These are phyloP conservation scores for Wallacemonas sp. DNA, from an alignment of 208 protist species.

Conservation along the genomic window DNA sequence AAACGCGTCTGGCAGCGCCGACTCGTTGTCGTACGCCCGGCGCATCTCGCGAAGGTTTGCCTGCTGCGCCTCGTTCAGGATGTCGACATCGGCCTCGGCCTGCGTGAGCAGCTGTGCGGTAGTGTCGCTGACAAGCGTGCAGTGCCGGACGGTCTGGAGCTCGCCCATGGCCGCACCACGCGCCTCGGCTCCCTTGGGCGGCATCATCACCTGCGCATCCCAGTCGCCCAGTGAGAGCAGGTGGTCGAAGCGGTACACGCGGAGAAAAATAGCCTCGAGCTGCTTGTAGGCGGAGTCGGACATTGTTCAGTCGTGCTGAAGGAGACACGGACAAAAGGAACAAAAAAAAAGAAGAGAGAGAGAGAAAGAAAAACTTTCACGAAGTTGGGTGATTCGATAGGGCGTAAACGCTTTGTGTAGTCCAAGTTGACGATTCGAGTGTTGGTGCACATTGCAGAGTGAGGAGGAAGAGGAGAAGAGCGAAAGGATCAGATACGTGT, in stretches of 20 bases:
- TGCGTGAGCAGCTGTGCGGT: slow-evolving; percentile 26
- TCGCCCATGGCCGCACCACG: slow-evolving; percentile 40
- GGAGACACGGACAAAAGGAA: slow-evolving; percentile 6
- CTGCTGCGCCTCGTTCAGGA: slow-evolving; percentile 32
- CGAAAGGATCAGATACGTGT: too few relatives aligned
- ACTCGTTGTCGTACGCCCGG: slow-evolving; percentile 26
- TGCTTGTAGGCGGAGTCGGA: slow-evolving; percentile 37
- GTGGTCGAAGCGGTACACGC: slow-evolving; percentile 39
- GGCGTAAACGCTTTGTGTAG: too few relatives aligned
- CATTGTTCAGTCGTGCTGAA: slow-evolving; percentile 15
- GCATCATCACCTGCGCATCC: slow-evolving; percentile 61
- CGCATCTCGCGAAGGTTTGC: slow-evolving; percentile 66
- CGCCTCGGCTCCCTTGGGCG: slow-evolving; percentile 29
- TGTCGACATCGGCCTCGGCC: slow-evolving; percentile 15
- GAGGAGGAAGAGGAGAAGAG: too few relatives aligned
- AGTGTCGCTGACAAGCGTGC: slow-evolving; percentile 30
- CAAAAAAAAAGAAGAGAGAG: slow-evolving; percentile 18
- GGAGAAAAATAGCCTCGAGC: slow-evolving; percentile 41
- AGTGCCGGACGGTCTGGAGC: slow-evolving; percentile 38
- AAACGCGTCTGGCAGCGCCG: slow-evolving; percentile 38
- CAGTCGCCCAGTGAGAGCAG: slow-evolving; percentile 38
- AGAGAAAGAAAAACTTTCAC: slow-evolving; percentile 18
- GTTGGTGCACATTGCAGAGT: too few relatives aligned
- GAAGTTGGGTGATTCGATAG: neutral
- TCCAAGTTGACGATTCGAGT: too few relatives aligned